Conservation (phyloP, 495 filamentous ascomycete genomes). For the Penicillium canescens region DNA sequence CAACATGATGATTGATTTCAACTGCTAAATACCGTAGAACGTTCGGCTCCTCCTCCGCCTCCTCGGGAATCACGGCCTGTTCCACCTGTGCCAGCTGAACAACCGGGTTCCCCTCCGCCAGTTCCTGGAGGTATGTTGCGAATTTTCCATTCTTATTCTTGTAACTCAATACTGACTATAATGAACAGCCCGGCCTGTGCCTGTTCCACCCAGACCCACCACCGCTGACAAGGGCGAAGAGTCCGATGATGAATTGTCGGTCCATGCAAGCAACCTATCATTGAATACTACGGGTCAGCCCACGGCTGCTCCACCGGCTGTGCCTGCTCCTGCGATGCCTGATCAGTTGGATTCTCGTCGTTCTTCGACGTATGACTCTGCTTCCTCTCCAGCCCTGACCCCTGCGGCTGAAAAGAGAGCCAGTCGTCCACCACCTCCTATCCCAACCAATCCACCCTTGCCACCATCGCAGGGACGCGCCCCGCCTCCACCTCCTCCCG, state of each 20-base stretch:
- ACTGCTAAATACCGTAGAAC: slow-evolving; percentile 19
- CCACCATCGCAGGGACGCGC: slow-evolving; percentile 61
- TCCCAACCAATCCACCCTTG: slow-evolving; percentile 46
- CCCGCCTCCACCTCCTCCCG: slow-evolving; percentile 78
- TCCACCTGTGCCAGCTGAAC: slow-evolving; percentile 60
- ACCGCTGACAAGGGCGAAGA: slow-evolving; percentile 80
- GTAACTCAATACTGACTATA: slow-evolving; percentile 19
- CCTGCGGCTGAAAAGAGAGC: slow-evolving; percentile 46
- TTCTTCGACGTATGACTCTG: slow-evolving; percentile 39
- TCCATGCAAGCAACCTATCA: slow-evolving; percentile 52
- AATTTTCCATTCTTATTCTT: not conserved
- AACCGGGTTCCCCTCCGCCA: slow-evolving; percentile 69
- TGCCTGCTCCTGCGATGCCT: slow-evolving; percentile 45
- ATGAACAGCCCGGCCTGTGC: slow-evolving; percentile 56
- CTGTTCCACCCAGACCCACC: slow-evolving; percentile 48
- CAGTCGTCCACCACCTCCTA: slow-evolving; percentile 53
- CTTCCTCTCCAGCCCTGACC: slow-evolving; percentile 55
- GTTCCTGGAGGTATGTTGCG: slow-evolving; percentile 65
- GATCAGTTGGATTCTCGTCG: slow-evolving; percentile 45
- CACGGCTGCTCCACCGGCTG: slow-evolving; percentile 48
- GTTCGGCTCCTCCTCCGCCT: slow-evolving; percentile 32
- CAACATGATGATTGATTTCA: not conserved
- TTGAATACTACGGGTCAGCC: slow-evolving; percentile 26
- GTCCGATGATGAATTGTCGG: slow-evolving; percentile 93
- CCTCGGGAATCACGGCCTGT: slow-evolving; percentile 35